Base-by-base conservation (phyloP, 306 rosid species). In the Astragalus membranaceus region DNA sequence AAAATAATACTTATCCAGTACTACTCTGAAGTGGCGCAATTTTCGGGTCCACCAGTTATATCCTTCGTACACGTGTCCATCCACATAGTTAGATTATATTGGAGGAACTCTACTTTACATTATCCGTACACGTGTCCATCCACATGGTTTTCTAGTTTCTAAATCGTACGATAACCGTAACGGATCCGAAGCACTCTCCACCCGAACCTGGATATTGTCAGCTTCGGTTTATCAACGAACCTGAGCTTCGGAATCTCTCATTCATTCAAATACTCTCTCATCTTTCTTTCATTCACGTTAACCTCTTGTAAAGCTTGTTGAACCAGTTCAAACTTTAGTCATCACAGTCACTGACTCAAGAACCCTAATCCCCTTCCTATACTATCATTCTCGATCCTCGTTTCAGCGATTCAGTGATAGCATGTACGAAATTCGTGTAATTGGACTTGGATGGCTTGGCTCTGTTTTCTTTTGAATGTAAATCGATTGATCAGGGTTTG, bases 201-300 rank as follows among this genome's bases (percentile, higher is more conserved):
- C 12, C 64, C 65, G 36, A 64, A 74, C 47, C 82, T 68, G 56
- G 46, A 77, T 67, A 57, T 64, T 29, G 43, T 72, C 20, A 60
- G 82, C 73, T 62, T 53, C 70, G 76, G 59, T 7, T 36, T 1
- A 1, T 47, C 29, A 14, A 1, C 79, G 81, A 70, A 4, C 84
- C 84, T 81, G 41, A 75, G 86, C 78, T 81, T 80, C 78, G 81
- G 63, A 56, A 9, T 42, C 58, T 42, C 58, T 11, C 23, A 37
- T 55, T 56, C 15, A 63, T 57, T 79, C 80, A 59, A 66, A 68
- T 52, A 32, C 1, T n/a, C 74, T 57, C 43, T 12, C 53, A 74
- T 60, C 78, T 58, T 23, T 60, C 78, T 58, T 23, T 32, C 56
- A 35, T 23, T 32, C 56, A 41, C 47, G 64, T 26, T 41, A 55